phyloP scores from a whole-genome alignment of 129 eudicot genomes.

The Dittrichia graveolens region DNA sequence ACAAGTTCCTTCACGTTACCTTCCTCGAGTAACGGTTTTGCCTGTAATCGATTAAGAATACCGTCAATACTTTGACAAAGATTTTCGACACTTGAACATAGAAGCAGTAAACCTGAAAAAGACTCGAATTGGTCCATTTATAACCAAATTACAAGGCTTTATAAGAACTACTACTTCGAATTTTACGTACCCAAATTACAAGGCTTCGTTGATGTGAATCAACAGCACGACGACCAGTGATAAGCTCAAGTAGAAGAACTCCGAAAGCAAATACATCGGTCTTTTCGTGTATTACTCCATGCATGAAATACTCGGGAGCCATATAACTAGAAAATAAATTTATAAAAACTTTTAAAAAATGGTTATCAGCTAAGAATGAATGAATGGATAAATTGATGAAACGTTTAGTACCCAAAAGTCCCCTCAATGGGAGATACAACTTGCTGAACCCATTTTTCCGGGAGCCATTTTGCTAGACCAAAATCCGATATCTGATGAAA shows the following conservation, averaged over 20 bases:
- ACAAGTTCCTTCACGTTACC: constrained; percentile 50
- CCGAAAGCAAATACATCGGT: constrained; percentile 80
- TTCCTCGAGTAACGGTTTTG: constrained; percentile 63
- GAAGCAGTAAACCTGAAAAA: not conserved
- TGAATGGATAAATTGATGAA: not conserved
- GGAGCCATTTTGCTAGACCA: constrained; percentile 91
- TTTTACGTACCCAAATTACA: constrained; percentile 73
- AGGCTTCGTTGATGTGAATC: constrained; percentile 71
- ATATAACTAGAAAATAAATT: constrained; percentile 47
- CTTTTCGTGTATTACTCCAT: constrained; percentile 70
- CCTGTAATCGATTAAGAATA: constrained; percentile 36
- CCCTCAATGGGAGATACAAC: constrained; percentile 80
- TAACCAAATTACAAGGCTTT: not conserved
- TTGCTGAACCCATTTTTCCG: constrained; percentile 71
- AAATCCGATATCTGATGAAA: constrained; percentile 73
- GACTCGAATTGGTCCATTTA: not conserved
- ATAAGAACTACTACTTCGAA: not conserved
- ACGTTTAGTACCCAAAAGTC: constrained; percentile 64
- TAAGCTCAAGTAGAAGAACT: constrained; percentile 68
- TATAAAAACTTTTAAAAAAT: constrained; percentile 7
- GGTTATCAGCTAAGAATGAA: not conserved
- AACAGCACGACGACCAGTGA: constrained; percentile 81
- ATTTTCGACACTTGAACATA: not conserved
- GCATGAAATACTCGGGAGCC: constrained; percentile 92
- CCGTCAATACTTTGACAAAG: not conserved